A percentile compares a stretch with the other conserved stretches of the same genome.
These are phyloP conservation scores for Annona cherimola DNA, from an alignment of 164 flowering plant genomes.

Conservation along the genomic window DNA sequence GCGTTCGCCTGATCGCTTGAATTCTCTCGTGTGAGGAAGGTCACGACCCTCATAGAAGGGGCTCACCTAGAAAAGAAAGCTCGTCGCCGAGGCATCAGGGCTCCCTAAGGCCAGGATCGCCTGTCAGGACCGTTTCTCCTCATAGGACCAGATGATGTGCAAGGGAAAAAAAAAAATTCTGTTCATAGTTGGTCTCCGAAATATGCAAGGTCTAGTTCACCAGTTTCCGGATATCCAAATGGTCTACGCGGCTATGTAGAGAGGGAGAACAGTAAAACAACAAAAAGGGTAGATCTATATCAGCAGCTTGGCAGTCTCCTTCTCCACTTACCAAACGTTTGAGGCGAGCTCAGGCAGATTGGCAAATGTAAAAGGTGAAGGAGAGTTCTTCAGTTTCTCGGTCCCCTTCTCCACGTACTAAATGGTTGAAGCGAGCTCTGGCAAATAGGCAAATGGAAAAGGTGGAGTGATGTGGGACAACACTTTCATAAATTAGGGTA, in stretches of 20 bases:
- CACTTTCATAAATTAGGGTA: no score
- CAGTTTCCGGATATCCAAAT: constrained; percentile 36
- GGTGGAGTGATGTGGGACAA: no score
- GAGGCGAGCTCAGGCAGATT: constrained; percentile 2
- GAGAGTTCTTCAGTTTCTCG: constrained; percentile 5
- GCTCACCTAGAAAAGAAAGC: constrained; percentile 24
- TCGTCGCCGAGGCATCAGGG: constrained; percentile 32
- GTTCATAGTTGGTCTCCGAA: constrained; percentile 27
- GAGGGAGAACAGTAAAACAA: constrained; percentile 22
- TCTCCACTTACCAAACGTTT: constrained; percentile 6
- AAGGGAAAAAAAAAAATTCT: constrained; percentile 26
- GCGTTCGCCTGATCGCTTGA: constrained; percentile 22
- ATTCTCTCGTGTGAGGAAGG: constrained; percentile 39
- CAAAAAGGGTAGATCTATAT: constrained; percentile 14
- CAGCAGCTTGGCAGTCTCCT: constrained; percentile 1
- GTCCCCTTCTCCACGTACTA: constrained; percentile 9
- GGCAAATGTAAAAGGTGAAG: not conserved
- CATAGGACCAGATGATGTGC: constrained; percentile 18
- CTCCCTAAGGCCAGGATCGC: constrained; percentile 35
- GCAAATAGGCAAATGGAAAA: not conserved
- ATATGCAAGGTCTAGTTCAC: constrained; percentile 17
- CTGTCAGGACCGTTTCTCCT: constrained; percentile 22
- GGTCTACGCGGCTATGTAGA: constrained; percentile 38
- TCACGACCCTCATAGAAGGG: constrained; percentile 31
- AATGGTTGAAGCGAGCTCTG: constrained; percentile 1